Evolutionary conservation across 768 basidiomycete species (phyloP).

Genomic region (Leucocoprinus sp.): DNA sequence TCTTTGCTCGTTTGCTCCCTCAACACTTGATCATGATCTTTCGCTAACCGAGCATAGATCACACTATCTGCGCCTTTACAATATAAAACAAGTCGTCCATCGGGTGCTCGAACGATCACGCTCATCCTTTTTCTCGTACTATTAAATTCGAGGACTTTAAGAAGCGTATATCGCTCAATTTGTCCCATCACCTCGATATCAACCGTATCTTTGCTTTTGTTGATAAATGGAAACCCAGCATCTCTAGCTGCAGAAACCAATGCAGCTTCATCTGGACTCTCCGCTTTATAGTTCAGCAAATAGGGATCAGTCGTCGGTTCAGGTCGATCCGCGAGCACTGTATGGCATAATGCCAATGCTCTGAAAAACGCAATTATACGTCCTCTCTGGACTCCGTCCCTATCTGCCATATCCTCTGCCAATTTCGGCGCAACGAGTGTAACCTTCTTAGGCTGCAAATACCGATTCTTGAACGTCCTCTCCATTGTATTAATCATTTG

Average conservation of each 20-base stretch:
- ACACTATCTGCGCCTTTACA: slow-evolving; percentile 98
- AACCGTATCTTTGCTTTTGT: slow-evolving; percentile 61
- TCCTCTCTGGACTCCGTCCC: slow-evolving; percentile 46
- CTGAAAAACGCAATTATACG: slow-evolving; percentile 84
- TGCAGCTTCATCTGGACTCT: slow-evolving; percentile 93
- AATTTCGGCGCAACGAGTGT: slow-evolving; percentile 85
- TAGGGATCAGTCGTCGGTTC: slow-evolving; percentile 54
- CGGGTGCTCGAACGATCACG: slow-evolving; percentile 78
- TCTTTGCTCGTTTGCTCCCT: slow-evolving; percentile 78
- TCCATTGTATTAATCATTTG: slow-evolving; percentile 72
- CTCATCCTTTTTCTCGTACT: slow-evolving; percentile 95
- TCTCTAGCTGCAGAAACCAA: slow-evolving; percentile 89
- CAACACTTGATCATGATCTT: slow-evolving; percentile 62
- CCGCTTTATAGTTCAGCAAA: slow-evolving; percentile 84
- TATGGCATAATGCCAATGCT: slow-evolving; percentile 92
- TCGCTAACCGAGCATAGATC: slow-evolving; percentile 79
- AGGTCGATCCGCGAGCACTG: slow-evolving; percentile 74
- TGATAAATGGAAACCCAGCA: slow-evolving; percentile 86
- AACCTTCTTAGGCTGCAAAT: slow-evolving; percentile 69
- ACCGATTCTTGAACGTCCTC: slow-evolving; percentile 83
- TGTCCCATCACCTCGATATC: slow-evolving; percentile 93
- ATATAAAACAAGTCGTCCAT: slow-evolving; percentile 76
- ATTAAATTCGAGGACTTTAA: slow-evolving; percentile 90
- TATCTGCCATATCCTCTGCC: slow-evolving; percentile 67
- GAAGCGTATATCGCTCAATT: slow-evolving; percentile 67